A percentile compares a stretch with the other conserved stretches of the same genome.
phyloP scores from a whole-genome alignment of 345 rosid species.

The Corchorus capsularis region DNA sequence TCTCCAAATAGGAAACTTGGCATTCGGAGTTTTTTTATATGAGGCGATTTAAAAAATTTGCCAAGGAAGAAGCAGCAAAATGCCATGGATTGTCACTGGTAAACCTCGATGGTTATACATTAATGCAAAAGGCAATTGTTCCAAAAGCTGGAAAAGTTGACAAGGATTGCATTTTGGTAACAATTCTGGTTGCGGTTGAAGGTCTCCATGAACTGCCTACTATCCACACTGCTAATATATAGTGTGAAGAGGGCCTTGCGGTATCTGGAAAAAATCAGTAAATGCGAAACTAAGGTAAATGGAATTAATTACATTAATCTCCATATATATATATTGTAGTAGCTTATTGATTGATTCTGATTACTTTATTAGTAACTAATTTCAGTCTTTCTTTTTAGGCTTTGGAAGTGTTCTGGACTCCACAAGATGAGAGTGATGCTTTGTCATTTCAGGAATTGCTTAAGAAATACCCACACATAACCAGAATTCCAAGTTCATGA shows the following conservation, averaged over 20 bases:
- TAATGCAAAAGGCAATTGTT: slow-evolving; percentile 2
- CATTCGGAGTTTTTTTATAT: not conserved
- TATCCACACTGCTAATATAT: slow-evolving; percentile 14
- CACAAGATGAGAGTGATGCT: slow-evolving; percentile 35
- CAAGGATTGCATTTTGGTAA: slow-evolving; percentile 35
- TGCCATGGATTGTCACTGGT: slow-evolving; percentile 24
- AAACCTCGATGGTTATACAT: slow-evolving; percentile 27
- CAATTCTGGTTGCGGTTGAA: slow-evolving; percentile 8
- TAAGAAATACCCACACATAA: slow-evolving; percentile 28
- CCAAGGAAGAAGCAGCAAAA: slow-evolving; percentile 28
- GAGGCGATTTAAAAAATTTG: slow-evolving; percentile 21
- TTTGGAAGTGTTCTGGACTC: slow-evolving; percentile 43
- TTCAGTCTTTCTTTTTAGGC: slow-evolving; percentile 14
- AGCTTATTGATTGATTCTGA: not conserved
- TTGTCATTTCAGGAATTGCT: slow-evolving; percentile 30
- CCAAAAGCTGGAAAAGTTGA: slow-evolving; percentile 13
- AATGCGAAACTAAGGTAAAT: slow-evolving; percentile 21
- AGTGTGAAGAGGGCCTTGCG: slow-evolving; percentile 26
- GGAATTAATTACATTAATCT: not conserved
- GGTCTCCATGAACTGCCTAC: slow-evolving; percentile 19
- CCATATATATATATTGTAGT: no score
- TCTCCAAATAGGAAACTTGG: not conserved
- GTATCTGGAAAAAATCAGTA: slow-evolving; percentile 17
- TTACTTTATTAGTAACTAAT: no score
- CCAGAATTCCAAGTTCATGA: not conserved